These are phyloP conservation scores for Naganishia albida DNA, from an alignment of 1,284 basidiomycete species.

Conservation along the genomic window DNA sequence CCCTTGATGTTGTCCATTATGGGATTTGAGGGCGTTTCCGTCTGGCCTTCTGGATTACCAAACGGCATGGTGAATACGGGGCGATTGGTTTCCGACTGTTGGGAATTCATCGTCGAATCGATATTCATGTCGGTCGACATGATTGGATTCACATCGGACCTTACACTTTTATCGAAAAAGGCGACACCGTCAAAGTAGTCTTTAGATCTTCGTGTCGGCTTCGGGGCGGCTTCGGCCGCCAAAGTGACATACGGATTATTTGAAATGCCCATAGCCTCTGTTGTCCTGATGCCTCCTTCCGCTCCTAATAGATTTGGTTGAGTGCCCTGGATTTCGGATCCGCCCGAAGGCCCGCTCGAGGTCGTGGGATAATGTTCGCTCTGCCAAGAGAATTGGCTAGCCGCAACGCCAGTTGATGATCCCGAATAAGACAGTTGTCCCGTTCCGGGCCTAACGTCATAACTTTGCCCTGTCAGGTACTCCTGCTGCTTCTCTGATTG, in stretches of 20 bases:
- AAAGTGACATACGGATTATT: constrained; percentile 27
- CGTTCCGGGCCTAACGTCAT: constrained; percentile 1
- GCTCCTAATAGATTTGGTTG: background rate
- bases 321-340: background rate
- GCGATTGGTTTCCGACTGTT: constrained; percentile 33
- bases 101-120: constrained; percentile 26
- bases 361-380: background rate
- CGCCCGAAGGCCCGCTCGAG: background rate
- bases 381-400: background rate
- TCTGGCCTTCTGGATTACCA: constrained; percentile 17
- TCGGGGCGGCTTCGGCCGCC: constrained; percentile 13
- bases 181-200: constrained; percentile 46
- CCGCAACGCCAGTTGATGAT: background rate
- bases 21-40: background rate
- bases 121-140: constrained; percentile 36
- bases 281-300: background rate
- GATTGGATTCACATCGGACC: constrained; percentile 30
- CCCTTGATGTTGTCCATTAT: constrained; percentile 36
- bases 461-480: background rate
- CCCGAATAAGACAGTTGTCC: background rate
- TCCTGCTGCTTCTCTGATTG: constrained; percentile 1
- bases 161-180: constrained; percentile 39
- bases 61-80: constrained; percentile 47
- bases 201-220: constrained; percentile 30
- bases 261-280: background rate